Evolutionary conservation across 805 yeast species (phyloP).

Genomic region (Cyberlindnera misumaiensis): DNA sequence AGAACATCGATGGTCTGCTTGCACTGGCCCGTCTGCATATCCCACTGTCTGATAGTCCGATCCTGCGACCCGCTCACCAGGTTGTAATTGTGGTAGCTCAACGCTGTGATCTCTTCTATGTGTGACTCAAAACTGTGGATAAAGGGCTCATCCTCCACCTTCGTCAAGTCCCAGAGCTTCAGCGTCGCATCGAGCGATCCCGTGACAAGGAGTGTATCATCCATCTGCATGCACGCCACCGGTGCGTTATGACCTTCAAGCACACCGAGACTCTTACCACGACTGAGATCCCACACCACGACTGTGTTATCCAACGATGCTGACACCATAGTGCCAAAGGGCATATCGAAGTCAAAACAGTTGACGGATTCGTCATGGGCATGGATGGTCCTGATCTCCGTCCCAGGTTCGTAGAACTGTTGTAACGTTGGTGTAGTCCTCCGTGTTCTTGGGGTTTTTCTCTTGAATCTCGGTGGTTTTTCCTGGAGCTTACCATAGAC

Average conservation of each 20-base stretch:
- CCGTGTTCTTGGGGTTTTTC: conserved; percentile 29
- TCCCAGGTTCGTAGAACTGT: conserved; percentile 56
- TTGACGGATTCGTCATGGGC: conserved; percentile 51
- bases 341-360: conserved; percentile 61
- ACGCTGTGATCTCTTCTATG: conserved; percentile 57
- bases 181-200: conserved; percentile 62
- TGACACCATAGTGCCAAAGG: conserved; percentile 70
- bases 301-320: conserved; percentile 75
- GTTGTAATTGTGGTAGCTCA: conserved; percentile 45
- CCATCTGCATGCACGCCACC: conserved; percentile 54
- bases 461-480: conserved; percentile 26
- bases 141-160: conserved; percentile 28
- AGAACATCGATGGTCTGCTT: conserved; percentile 63
- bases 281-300: conserved; percentile 75
- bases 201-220: conserved; percentile 39
- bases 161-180: conserved; percentile 50
- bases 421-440: conserved; percentile 58
- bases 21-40: conserved; percentile 56
- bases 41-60: conserved; percentile 73
- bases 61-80: conserved; percentile 67
- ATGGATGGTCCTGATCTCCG: conserved; percentile 39
- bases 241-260: conserved; percentile 57
- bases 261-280: conserved; percentile 41
- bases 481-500: conserved; percentile 37
- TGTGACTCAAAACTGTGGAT: conserved; percentile 55